A percentile compares a stretch with the other conserved stretches of the same genome.
Conservation (phyloP, 805 yeast genomes). For the Teunomyces tritomae region DNA sequence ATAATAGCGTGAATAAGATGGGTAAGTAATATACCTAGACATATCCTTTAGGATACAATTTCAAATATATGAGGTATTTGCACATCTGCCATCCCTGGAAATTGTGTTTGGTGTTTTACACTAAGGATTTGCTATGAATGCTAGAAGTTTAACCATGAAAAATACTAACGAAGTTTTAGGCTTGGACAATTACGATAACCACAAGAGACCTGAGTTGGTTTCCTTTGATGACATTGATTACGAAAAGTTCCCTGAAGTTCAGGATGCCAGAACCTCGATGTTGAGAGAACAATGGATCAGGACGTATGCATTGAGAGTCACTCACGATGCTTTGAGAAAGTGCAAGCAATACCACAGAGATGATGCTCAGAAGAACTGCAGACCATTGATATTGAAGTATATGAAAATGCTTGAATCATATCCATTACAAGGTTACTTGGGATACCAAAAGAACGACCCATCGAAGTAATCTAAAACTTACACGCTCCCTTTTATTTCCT, state of each 20-base stretch:
- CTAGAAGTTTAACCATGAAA: not conserved
- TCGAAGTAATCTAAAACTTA: slow-evolving; percentile 46
- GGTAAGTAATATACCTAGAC: slow-evolving; percentile 13
- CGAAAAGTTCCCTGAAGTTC: slow-evolving; percentile 58
- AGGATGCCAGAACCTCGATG: slow-evolving; percentile 73
- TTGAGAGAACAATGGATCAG: slow-evolving; percentile 79
- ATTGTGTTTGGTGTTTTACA: not conserved
- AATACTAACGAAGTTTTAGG: slow-evolving; percentile 17
- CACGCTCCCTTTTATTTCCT: slow-evolving; percentile 2
- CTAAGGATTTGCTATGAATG: not conserved
- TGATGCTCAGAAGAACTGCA: slow-evolving; percentile 67
- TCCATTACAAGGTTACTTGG: slow-evolving; percentile 69
- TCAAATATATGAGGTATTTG: not conserved
- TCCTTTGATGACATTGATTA: slow-evolving; percentile 84
- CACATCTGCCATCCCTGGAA: not conserved
- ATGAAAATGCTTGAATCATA: slow-evolving; percentile 72
- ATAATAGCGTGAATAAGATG: slow-evolving; percentile 11
- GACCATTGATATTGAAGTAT: slow-evolving; percentile 73
- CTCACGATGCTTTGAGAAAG: slow-evolving; percentile 71
- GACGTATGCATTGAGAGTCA: slow-evolving; percentile 60
- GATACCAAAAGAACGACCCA: slow-evolving; percentile 89
- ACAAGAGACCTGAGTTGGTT: slow-evolving; percentile 63
- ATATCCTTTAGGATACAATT: not conserved
- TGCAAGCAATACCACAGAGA: slow-evolving; percentile 62
- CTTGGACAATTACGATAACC: slow-evolving; percentile 37